Conservation (phyloP, 2,329 filamentous ascomycete genomes). For the Exophiala sp. region DNA sequence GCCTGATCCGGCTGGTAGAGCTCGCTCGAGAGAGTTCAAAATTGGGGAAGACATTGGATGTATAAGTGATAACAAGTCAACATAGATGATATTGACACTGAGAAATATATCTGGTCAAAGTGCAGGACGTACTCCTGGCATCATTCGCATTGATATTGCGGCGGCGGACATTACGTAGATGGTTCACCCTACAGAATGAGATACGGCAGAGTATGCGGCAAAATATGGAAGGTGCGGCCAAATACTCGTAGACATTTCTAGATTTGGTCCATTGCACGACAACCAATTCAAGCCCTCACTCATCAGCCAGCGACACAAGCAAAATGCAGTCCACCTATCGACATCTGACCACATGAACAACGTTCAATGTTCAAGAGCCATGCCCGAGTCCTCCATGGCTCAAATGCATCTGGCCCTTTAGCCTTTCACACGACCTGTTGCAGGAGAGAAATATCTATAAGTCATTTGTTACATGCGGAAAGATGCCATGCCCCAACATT, state of each 20-base stretch:
- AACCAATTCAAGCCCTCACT: not conserved
- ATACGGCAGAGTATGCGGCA: too few relatives aligned
- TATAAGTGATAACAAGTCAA: slow-evolving; percentile 5
- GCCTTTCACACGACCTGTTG: slow-evolving; percentile 16
- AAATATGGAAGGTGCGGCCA: too few relatives aligned
- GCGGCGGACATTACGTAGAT: not conserved
- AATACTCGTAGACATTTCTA: too few relatives aligned
- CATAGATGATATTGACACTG: not conserved
- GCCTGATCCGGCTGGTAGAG: slow-evolving; percentile 57
- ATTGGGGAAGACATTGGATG: slow-evolving; percentile 47
- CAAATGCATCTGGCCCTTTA: slow-evolving; percentile 3
- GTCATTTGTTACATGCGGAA: slow-evolving; percentile 14
- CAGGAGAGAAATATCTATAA: slow-evolving; percentile 11
- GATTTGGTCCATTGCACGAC: too few relatives aligned
- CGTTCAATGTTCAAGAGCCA: slow-evolving; percentile 18
- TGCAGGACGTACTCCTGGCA: not conserved
- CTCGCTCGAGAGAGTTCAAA: slow-evolving; percentile 53
- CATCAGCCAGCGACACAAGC: not conserved
- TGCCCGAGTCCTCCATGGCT: slow-evolving; percentile 12
- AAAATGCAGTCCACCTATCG: too few relatives aligned
- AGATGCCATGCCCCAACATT: not conserved
- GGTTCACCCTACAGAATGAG: not conserved
- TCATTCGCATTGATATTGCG: not conserved
- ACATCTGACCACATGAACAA: too few relatives aligned
- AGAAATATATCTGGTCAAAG: not conserved